These are phyloP conservation scores for Trichomonascaceae sp. DNA, from an alignment of 1,139 yeast genomes.

Conservation along the genomic window DNA sequence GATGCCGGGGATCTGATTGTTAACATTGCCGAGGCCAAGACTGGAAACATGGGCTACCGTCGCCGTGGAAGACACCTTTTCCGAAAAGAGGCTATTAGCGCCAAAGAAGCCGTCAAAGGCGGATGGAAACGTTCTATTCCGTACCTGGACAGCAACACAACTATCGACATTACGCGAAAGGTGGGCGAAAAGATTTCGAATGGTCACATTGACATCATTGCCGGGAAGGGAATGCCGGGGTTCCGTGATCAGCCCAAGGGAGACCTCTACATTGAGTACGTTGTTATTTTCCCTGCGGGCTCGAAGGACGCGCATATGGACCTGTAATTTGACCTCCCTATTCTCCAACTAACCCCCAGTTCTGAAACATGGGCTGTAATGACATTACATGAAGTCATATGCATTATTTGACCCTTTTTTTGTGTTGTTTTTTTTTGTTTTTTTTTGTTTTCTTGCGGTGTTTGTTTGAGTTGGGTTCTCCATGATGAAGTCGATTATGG, in stretches of 20 bases:
- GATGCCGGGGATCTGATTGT: constrained; percentile 68
- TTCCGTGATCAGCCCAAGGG: constrained; percentile 44
- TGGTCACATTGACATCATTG: constrained; percentile 59
- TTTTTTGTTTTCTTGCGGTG: too few species aligned
- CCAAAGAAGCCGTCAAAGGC: constrained; percentile 62
- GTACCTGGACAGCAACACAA: constrained; percentile 49
- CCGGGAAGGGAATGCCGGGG: constrained; percentile 79
- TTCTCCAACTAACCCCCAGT: too few species aligned
- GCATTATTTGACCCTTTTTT: too few species aligned
- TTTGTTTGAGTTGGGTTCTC: too few species aligned
- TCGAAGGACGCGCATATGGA: constrained; percentile 3
- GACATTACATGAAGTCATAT: too few species aligned
- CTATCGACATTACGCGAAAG: constrained; percentile 35
- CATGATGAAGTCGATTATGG: too few species aligned
- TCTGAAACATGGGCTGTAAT: too few species aligned
- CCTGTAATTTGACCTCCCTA: constrained; percentile 5
- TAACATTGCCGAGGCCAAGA: constrained; percentile 32
- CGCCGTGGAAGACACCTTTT: constrained; percentile 62
- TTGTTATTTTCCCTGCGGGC: constrained; percentile 30
- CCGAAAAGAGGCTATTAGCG: constrained; percentile 65
- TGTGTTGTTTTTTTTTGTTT: too few species aligned
- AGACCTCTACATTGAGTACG: constrained; percentile 60
- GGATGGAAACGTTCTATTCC: constrained; percentile 62
- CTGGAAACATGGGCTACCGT: constrained; percentile 68
- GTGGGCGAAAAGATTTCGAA: constrained; percentile 40